Evolutionary conservation across 768 basidiomycete genomes (phyloP).

Genomic region (Albatrellus ellisii): DNA sequence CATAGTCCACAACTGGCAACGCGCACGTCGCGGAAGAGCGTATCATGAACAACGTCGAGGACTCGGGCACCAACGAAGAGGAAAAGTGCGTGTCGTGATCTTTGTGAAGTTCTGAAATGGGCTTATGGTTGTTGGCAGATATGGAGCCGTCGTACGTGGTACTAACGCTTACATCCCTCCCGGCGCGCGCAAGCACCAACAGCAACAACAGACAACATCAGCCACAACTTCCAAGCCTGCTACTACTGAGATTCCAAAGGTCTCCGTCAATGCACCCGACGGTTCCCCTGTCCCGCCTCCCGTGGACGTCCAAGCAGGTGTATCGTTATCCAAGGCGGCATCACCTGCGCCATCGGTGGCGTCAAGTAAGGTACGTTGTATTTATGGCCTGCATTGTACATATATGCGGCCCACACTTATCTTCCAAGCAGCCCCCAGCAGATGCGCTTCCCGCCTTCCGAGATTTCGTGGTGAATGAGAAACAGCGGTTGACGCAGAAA

Average conservation of each 20-base stretch:
- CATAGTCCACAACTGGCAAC: constrained; percentile 53
- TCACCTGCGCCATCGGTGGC: constrained; percentile 45
- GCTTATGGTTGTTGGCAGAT: constrained; percentile 37
- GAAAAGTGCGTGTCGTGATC: constrained; percentile 92
- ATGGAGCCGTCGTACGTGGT: constrained; percentile 82
- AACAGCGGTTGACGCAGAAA: constrained; percentile 82
- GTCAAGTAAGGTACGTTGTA: constrained; percentile 37
- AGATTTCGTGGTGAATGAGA: constrained; percentile 87
- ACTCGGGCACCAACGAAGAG: constrained; percentile 79
- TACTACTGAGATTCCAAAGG: constrained; percentile 53
- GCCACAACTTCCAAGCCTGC: constrained; percentile 21
- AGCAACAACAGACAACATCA: no score
- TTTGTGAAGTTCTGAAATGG: constrained; percentile 10
- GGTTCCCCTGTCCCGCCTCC: constrained; percentile 33
- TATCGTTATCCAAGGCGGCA: constrained; percentile 39
- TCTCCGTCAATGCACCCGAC: constrained; percentile 70
- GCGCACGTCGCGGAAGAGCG: constrained; percentile 88
- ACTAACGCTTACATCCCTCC: constrained; percentile 92
- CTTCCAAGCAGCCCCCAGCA: constrained; percentile 38
- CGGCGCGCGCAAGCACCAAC: constrained; percentile 57
- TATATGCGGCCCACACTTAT: no score
- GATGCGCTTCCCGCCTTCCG: constrained; percentile 80
- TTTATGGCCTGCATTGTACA: constrained; percentile 8
- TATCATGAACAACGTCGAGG: constrained; percentile 33
- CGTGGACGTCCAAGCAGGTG: constrained; percentile 17